These are phyloP conservation scores for Gracilariopsis chorda DNA, from an alignment of 23 red algal genomes.

Conservation along the genomic window DNA sequence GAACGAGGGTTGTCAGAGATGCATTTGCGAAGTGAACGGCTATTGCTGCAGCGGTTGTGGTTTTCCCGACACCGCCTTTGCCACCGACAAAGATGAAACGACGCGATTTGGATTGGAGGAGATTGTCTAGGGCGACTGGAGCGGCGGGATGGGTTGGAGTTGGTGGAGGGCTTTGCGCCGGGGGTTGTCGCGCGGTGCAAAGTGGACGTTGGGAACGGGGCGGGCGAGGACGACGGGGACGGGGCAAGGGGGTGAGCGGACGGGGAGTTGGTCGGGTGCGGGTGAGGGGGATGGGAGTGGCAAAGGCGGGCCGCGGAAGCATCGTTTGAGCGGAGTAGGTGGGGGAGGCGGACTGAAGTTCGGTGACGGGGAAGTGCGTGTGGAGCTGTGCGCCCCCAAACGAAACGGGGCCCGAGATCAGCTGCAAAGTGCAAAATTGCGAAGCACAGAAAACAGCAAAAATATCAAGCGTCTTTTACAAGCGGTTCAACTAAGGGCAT, in stretches of 20 bases:
- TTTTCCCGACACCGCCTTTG: conserved; percentile 98
- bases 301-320: background rate
- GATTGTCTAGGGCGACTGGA: background rate
- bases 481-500: background rate
- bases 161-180: background rate
- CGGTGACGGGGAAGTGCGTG: background rate
- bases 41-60: conserved; percentile 80
- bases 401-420: too few species aligned
- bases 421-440: too few species aligned
- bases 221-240: background rate
- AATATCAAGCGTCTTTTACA: too few species aligned
- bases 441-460: too few species aligned
- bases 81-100: conserved; percentile 87
- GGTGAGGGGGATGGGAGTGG: background rate
- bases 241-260: background rate
- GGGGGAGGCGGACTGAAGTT: background rate
- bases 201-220: background rate
- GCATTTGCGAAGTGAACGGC: conserved; percentile 72
- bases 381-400: background rate
- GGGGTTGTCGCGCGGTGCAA: background rate
- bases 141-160: background rate
- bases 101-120: background rate
- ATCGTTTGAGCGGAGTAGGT: background rate
- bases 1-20: conserved; percentile 81
- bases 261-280: background rate